These are phyloP conservation scores for Serendipita vermifera DNA, from an alignment of 768 basidiomycete species.

Conservation along the genomic window DNA sequence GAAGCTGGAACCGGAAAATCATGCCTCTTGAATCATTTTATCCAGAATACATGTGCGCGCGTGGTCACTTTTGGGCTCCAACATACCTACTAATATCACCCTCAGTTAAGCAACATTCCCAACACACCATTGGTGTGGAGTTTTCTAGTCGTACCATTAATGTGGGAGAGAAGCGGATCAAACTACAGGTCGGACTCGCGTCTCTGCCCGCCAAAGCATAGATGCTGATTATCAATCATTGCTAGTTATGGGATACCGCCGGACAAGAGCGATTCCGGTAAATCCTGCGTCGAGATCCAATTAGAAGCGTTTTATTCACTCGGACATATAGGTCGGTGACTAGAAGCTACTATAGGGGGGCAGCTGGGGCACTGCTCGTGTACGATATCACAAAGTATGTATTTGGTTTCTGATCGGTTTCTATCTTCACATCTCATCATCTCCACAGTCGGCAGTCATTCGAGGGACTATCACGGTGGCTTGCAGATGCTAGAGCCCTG, in stretches of 20 bases:
- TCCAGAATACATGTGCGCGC: conserved; percentile 81
- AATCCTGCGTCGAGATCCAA: conserved; percentile 16
- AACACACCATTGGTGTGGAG: conserved; percentile 98
- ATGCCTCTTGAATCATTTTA: conserved; percentile 91
- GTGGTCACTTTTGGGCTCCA: neutral
- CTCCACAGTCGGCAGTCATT: conserved; percentile 71
- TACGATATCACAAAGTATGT: conserved; percentile 84
- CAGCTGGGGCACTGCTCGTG: conserved; percentile 81
- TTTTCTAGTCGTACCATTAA: conserved; percentile 90
- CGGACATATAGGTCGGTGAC: conserved; percentile 58
- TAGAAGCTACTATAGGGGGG: conserved; percentile 90
- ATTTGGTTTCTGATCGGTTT: neutral
- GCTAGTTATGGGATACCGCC: conserved; percentile 89
- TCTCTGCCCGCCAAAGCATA: conserved; percentile 1
- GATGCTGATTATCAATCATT: conserved; percentile 15
- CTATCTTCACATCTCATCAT: conserved; percentile 10
- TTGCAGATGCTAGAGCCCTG: conserved; percentile 84
- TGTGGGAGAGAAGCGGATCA: conserved; percentile 87
- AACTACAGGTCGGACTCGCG: conserved; percentile 63
- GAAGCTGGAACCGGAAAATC: conserved; percentile 97
- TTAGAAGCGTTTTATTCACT: no score
- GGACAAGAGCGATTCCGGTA: conserved; percentile 92
- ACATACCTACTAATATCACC: conserved; percentile 10
- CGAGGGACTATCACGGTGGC: conserved; percentile 69
- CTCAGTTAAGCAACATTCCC: conserved; percentile 86